These are phyloP conservation scores for Fusarium xyrophilum DNA, from an alignment of 2,329 filamentous ascomycete genomes.

Conservation along the genomic window DNA sequence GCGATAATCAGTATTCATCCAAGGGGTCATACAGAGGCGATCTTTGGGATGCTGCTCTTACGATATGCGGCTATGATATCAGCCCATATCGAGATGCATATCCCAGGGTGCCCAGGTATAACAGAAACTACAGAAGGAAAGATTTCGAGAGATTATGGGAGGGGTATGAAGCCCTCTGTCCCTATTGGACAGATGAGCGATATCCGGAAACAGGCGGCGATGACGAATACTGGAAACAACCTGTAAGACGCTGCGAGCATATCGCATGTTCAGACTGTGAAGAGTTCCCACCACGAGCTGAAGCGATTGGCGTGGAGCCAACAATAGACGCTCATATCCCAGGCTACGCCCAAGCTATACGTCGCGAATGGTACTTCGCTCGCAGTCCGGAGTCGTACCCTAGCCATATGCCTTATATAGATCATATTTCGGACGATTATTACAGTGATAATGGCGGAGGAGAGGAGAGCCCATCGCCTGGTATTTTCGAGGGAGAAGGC, in stretches of 20 bases:
- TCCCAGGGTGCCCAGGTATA: conserved; percentile 9
- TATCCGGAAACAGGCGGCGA: neutral
- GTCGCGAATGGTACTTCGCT: neutral
- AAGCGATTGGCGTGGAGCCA: too few species aligned
- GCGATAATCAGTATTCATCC: conserved; percentile 3
- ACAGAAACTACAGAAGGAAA: neutral
- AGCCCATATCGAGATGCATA: neutral
- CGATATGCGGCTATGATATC: conserved; percentile 6
- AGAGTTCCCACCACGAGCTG: neutral
- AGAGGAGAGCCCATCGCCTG: neutral
- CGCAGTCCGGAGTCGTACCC: neutral
- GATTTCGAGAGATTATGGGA: conserved; percentile 25
- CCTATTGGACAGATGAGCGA: conserved; percentile 17
- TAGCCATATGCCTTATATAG: neutral
- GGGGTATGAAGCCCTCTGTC: conserved; percentile 7
- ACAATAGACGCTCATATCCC: neutral
- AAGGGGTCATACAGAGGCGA: conserved; percentile 20
- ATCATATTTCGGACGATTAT: neutral
- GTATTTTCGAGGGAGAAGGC: too few species aligned
- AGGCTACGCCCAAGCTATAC: neutral
- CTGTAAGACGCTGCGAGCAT: conserved; percentile 2
- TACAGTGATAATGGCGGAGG: too few species aligned
- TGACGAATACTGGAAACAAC: conserved; percentile 9
- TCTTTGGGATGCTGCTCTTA: conserved; percentile 22
- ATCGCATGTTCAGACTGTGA: conserved; percentile 3